phyloP scores from a whole-genome alignment of 139 green algal genomes.

The Chlamydomonas sphaeroides region DNA sequence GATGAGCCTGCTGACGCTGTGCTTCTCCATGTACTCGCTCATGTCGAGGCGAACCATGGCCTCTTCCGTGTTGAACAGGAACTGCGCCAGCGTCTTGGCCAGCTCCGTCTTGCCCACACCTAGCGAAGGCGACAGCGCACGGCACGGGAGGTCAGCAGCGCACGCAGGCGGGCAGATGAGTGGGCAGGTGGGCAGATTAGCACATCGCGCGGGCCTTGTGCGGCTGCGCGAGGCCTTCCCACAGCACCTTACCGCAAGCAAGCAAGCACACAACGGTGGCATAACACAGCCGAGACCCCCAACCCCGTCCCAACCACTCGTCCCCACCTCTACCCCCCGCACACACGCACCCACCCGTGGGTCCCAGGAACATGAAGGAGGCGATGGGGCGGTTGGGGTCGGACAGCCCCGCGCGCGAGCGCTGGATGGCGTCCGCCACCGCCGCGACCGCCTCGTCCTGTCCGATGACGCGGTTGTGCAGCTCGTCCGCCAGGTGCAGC shows the following conservation, averaged over 20 bases:
- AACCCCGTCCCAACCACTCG: too few relatives aligned
- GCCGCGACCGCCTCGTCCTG: slow-evolving; percentile 90
- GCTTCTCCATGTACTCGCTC: slow-evolving; percentile 97
- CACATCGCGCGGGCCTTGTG: too few relatives aligned
- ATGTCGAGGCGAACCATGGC: slow-evolving; percentile 95
- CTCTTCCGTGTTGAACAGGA: slow-evolving; percentile 92
- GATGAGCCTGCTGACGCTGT: slow-evolving; percentile 84
- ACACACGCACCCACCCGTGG: slow-evolving; percentile 70
- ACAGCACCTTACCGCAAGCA: too few relatives aligned
- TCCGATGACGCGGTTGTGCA: slow-evolving; percentile 79
- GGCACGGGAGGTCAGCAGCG: too few relatives aligned
- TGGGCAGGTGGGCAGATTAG: too few relatives aligned
- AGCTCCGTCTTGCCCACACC: slow-evolving; percentile 99
- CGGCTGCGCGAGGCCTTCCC: too few relatives aligned
- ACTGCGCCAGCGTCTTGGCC: slow-evolving; percentile 88
- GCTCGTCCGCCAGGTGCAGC: slow-evolving; percentile 87
- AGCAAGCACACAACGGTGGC: background rate
- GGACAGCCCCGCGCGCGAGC: slow-evolving; percentile 89
- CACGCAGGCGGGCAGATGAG: too few relatives aligned
- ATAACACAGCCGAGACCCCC: background rate
- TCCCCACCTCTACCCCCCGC: background rate
- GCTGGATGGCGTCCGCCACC: slow-evolving; percentile 96
- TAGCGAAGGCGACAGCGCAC: background rate
- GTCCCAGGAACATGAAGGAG: slow-evolving; percentile 98
- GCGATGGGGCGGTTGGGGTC: slow-evolving; percentile 90